Evolutionary conservation across 1,284 basidiomycete species (phyloP).

Genomic region (Fomitopsis schrenkii): DNA sequence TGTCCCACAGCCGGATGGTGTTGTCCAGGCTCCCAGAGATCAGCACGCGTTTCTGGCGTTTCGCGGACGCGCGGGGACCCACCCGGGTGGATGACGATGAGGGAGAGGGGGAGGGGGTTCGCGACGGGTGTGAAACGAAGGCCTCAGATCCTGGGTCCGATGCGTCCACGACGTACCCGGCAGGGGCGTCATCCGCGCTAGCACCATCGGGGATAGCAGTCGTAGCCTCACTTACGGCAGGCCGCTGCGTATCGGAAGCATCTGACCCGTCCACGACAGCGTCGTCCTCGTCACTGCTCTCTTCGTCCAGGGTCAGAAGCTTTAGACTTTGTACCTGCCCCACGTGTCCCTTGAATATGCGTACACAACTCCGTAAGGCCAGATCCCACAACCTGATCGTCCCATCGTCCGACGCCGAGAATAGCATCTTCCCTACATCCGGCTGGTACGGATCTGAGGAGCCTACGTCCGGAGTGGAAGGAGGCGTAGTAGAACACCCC

Average conservation of each 20-base stretch:
- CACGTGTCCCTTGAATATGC: constrained; percentile 87
- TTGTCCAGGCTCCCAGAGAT: constrained; percentile 94
- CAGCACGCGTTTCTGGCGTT: constrained; percentile 59
- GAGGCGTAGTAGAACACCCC: constrained; percentile 32
- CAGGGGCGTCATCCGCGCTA: background rate
- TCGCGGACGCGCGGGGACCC: constrained; percentile 4
- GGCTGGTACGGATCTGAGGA: background rate
- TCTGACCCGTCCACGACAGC: constrained; percentile 9
- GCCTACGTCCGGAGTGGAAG: constrained; percentile 29
- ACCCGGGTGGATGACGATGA: background rate
- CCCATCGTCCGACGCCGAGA: constrained; percentile 95
- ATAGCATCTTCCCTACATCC: constrained; percentile 87
- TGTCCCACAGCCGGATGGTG: constrained; percentile 96
- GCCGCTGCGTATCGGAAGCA: background rate
- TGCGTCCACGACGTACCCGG: background rate
- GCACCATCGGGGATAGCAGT: background rate
- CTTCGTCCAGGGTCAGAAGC: constrained; percentile 44
- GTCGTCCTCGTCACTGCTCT: constrained; percentile 12
- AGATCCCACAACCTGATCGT: constrained; percentile 96
- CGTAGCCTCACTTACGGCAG: constrained; percentile 1
- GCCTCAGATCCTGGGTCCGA: background rate
- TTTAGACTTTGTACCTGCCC: constrained; percentile 94
- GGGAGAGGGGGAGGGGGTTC: background rate
- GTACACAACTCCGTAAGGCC: constrained; percentile 73
- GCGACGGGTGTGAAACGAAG: constrained; percentile 3